Evolutionary conservation across 306 rosid species (phyloP).

Genomic region (Aeschynomene evenia): DNA sequence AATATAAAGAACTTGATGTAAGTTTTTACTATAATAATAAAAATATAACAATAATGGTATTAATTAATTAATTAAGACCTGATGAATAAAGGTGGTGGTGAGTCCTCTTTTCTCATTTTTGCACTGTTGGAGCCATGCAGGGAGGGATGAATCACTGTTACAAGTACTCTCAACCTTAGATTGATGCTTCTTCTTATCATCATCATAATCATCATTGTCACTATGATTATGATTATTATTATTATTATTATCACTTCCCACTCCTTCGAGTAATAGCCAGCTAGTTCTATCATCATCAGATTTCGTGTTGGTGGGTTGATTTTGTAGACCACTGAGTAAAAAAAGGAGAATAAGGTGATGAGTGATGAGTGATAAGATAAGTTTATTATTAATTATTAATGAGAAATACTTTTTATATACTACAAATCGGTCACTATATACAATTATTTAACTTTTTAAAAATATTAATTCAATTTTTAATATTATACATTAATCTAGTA

Average conservation of each 20-base stretch:
- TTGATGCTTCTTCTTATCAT: constrained; percentile 43
- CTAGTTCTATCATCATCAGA: constrained; percentile 50
- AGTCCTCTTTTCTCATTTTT: constrained; percentile 58
- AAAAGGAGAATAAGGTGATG: neutral
- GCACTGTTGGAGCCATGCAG: constrained; percentile 99
- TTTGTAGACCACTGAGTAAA: constrained; percentile 59
- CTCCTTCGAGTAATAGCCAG: constrained; percentile 42
- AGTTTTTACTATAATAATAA: no score
- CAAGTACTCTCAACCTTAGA: constrained; percentile 47
- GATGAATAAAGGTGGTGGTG: constrained; percentile 42
- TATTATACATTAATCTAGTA: no score
- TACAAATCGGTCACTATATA: no score
- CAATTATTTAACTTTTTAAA: no score
- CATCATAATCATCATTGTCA: no score
- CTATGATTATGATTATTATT: no score
- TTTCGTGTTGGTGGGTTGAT: constrained; percentile 48
- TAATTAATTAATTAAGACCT: constrained; percentile 63
- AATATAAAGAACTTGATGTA: no score
- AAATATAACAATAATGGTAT: no score
- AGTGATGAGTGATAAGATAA: constrained; percentile 29
- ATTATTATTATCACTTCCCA: neutral
- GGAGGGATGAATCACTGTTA: constrained; percentile 72
- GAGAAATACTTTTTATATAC: no score
- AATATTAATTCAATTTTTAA: no score
- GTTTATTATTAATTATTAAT: constrained; percentile 9